phyloP scores from a whole-genome alignment of 176 grass and related monocot species.

The Eleusine indica region DNA sequence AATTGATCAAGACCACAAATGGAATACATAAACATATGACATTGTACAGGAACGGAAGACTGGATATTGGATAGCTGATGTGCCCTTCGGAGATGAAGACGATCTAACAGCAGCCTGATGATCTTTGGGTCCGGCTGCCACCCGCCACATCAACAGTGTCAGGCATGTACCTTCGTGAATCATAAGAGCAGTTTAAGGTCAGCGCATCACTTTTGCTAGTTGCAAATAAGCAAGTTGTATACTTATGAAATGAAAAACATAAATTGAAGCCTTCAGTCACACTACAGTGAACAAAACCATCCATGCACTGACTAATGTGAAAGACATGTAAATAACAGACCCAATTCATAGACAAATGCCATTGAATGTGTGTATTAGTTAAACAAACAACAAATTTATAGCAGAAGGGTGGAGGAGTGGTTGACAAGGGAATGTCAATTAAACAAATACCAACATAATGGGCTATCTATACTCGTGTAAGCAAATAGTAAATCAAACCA shows the following conservation, averaged over 20 bases:
- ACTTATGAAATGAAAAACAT: constrained; percentile 15
- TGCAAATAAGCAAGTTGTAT: constrained; percentile 3
- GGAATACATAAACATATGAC: constrained; percentile 33
- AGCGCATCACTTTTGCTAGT: background rate
- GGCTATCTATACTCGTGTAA: background rate
- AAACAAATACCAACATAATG: background rate
- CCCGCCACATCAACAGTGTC: constrained; percentile 73
- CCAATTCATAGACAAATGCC: background rate
- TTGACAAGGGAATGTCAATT: background rate
- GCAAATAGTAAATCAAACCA: background rate
- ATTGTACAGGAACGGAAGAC: background rate
- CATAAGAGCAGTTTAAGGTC: constrained; percentile 34
- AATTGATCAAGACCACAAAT: constrained; percentile 38
- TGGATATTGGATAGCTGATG: constrained; percentile 25
- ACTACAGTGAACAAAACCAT: constrained; percentile 7
- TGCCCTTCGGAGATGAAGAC: background rate
- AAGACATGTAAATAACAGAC: background rate
- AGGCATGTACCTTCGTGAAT: constrained; percentile 63
- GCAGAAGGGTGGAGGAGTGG: background rate
- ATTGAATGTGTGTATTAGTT: background rate
- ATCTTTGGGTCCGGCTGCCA: constrained; percentile 52
- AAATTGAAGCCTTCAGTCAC: constrained; percentile 9
- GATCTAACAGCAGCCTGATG: constrained; percentile 69
- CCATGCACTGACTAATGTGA: background rate
- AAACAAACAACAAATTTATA: background rate